These are phyloP conservation scores for Wickerhamiella sorbophila DNA, from an alignment of 805 yeast genomes.

Conservation along the genomic window DNA sequence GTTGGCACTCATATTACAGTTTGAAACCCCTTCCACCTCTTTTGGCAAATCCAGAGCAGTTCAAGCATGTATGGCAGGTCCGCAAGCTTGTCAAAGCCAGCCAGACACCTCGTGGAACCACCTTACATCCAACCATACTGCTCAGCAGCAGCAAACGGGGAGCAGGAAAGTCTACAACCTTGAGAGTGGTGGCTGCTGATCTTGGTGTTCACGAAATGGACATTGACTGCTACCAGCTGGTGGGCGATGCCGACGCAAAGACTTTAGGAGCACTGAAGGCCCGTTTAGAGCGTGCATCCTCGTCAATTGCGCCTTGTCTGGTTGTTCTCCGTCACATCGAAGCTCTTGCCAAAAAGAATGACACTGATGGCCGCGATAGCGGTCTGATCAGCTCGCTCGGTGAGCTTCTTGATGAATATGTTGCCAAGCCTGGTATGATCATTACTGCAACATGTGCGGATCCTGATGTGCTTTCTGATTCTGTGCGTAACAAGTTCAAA, in stretches of 20 bases:
- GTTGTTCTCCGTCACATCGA: conserved; percentile 63
- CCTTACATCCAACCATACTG: conserved; percentile 46
- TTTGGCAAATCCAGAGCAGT: conserved; percentile 27
- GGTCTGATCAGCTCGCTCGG: conserved; percentile 34
- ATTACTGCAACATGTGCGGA: conserved; percentile 58
- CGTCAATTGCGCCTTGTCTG: conserved; percentile 29
- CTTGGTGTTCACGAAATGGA: conserved; percentile 54
- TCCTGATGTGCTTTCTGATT: conserved; percentile 51
- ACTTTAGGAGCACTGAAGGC: conserved; percentile 69
- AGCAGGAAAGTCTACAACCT: conserved; percentile 62
- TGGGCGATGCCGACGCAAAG: conserved; percentile 61
- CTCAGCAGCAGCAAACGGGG: conserved; percentile 58
- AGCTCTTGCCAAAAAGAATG: conserved; percentile 49
- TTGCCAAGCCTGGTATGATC: conserved; percentile 31
- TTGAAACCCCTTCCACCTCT: conserved; percentile 26
- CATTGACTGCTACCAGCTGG: conserved; percentile 53
- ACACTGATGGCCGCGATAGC: conserved; percentile 38
- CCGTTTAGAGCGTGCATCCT: conserved; percentile 48
- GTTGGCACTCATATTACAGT: conserved; percentile 36
- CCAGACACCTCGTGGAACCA: conserved; percentile 21
- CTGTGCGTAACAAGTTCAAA: conserved; percentile 50
- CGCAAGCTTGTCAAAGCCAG: conserved; percentile 41
- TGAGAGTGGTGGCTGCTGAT: conserved; percentile 38
- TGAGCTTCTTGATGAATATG: conserved; percentile 42
- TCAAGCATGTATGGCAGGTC: conserved; percentile 38